Evolutionary conservation across 1,139 yeast genomes (phyloP).

Genomic region (Blastobotrys ciferrii): DNA sequence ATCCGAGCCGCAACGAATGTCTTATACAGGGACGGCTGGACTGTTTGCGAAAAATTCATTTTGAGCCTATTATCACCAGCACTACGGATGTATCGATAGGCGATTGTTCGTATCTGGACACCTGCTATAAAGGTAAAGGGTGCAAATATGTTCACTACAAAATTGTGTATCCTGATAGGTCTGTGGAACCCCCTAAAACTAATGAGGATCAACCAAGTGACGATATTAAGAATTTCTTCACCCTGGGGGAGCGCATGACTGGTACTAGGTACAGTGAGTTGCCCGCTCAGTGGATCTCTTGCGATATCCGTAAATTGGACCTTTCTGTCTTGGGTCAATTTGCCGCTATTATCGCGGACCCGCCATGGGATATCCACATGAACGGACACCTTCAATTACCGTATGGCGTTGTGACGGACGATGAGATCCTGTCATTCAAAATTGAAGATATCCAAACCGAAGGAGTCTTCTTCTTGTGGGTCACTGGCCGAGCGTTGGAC

Average conservation of each 20-base stretch:
- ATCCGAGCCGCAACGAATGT: conserved; percentile 23
- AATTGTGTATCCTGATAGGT: conserved; percentile 37
- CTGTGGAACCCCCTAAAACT: background rate
- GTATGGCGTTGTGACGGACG: conserved; percentile 48
- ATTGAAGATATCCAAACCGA: conserved; percentile 72
- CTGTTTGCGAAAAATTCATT: conserved; percentile 35
- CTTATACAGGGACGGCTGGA: conserved; percentile 33
- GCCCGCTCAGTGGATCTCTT: conserved; percentile 83
- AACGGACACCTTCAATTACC: conserved; percentile 47
- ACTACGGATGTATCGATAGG: conserved; percentile 73
- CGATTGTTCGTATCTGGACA: conserved; percentile 90
- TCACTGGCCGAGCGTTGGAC: conserved; percentile 90
- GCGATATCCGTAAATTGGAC: conserved; percentile 75
- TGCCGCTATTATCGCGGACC: conserved; percentile 86
- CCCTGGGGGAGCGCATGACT: conserved; percentile 54
- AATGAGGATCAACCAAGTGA: background rate
- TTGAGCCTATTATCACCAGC: conserved; percentile 32
- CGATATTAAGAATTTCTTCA: conserved; percentile 37
- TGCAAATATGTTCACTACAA: conserved; percentile 83
- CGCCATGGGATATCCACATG: conserved; percentile 42
- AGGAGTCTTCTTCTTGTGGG: conserved; percentile 86
- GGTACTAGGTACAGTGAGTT: conserved; percentile 19
- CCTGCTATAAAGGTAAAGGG: conserved; percentile 79
- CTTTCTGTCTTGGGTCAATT: conserved; percentile 73
- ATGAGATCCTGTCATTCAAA: conserved; percentile 63